Conservation (phyloP, 176 grass and related monocot genomes). For the Otatea glauca region DNA sequence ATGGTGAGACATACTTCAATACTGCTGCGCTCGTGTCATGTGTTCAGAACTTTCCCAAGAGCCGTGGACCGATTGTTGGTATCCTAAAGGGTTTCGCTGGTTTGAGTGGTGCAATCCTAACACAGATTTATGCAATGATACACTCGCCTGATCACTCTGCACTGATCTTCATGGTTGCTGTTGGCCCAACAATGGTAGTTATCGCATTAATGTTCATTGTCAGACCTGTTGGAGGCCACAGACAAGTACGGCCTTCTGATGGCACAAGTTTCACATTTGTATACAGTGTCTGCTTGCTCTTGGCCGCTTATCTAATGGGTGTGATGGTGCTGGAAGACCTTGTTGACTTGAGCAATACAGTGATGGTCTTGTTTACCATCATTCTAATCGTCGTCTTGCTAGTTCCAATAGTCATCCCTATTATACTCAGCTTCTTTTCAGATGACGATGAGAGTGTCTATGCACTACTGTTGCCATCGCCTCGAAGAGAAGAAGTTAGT, state of each 20-base stretch:
- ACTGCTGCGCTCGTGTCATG: conserved; percentile 86
- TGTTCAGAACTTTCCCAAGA: conserved; percentile 95
- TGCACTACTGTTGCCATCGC: conserved; percentile 55
- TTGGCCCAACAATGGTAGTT: conserved; percentile 73
- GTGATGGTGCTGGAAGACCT: conserved; percentile 89
- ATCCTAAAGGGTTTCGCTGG: conserved; percentile 96
- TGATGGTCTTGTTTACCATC: conserved; percentile 56
- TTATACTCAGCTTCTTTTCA: conserved; percentile 64
- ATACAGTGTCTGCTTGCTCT: conserved; percentile 74
- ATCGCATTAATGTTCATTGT: conserved; percentile 86
- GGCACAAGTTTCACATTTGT: conserved; percentile 77
- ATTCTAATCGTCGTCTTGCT: conserved; percentile 60
- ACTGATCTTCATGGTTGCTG: conserved; percentile 86
- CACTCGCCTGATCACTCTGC: conserved; percentile 58
- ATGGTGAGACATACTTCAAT: conserved; percentile 96
- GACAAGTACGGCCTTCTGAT: conserved; percentile 69
- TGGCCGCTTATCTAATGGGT: conserved; percentile 83
- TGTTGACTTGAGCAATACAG: conserved; percentile 56
- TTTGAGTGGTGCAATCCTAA: conserved; percentile 85
- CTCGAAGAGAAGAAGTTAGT: conserved; percentile 54
- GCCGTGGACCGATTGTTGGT: conserved; percentile 82
- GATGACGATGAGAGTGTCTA: conserved; percentile 40
- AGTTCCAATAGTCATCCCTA: conserved; percentile 74
- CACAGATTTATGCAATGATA: conserved; percentile 79
- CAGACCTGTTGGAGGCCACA: conserved; percentile 79